phyloP scores from a whole-genome alignment of 371 early-diverging fungal species.

The Mucor irregularis region DNA sequence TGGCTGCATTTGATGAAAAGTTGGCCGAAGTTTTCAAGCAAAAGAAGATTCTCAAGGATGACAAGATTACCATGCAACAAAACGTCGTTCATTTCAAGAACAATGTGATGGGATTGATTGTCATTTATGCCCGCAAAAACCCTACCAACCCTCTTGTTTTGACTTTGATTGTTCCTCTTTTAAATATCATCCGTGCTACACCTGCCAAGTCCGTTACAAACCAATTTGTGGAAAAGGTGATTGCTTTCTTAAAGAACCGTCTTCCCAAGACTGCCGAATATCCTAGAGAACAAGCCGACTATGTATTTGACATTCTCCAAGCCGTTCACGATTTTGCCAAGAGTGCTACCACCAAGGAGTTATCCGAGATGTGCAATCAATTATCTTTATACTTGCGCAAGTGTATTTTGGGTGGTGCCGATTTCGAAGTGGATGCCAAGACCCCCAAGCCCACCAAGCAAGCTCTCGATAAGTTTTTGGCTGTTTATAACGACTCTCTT shows the following conservation, averaged over 20 bases:
- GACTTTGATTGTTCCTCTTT: conserved; percentile 66
- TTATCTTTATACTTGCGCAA: conserved; percentile 55
- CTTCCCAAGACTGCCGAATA: conserved; percentile 64
- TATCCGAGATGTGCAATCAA: conserved; percentile 49
- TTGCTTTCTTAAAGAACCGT: conserved; percentile 61
- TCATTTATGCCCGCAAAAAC: conserved; percentile 73
- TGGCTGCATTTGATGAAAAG: conserved; percentile 91
- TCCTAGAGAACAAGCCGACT: conserved; percentile 58
- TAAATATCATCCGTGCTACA: conserved; percentile 61
- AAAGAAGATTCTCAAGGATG: conserved; percentile 68
- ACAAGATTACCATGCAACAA: conserved; percentile 65
- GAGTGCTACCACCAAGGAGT: conserved; percentile 47
- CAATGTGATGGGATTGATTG: conserved; percentile 81
- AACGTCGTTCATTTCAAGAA: conserved; percentile 85
- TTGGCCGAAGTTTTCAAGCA: conserved; percentile 88
- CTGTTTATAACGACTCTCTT: conserved; percentile 55
- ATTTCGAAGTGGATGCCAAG: conserved; percentile 38
- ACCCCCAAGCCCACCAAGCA: conserved; percentile 35
- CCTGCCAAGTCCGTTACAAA: conserved; percentile 55
- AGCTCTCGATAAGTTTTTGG: conserved; percentile 29
- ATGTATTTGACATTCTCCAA: conserved; percentile 57
- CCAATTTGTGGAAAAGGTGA: conserved; percentile 71
- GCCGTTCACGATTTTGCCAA: conserved; percentile 73
- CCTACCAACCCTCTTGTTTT: conserved; percentile 73
- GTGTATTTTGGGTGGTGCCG: conserved; percentile 57